Evolutionary conservation across 1,284 basidiomycete genomes (phyloP), one percentile per base, ranked within the genome.

Genomic region (Ceratobasidium sp.): DNA sequence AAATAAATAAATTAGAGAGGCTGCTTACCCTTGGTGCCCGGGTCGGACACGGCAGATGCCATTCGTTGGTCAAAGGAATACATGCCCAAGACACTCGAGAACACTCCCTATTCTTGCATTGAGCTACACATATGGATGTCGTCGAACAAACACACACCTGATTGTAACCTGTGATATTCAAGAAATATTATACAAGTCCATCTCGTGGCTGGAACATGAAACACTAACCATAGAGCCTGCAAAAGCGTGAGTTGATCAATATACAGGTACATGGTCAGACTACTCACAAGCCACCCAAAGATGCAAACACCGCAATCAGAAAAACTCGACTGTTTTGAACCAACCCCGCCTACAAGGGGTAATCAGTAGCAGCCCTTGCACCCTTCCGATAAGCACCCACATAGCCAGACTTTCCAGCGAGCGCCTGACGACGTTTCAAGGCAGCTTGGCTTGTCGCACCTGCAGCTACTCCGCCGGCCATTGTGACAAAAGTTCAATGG

Each of bases 41-140:
- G 43, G 74, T 89, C 76, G 34, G 78, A 71, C 34, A 88, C 87
- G 0, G 84, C 87, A 28, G 82, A 80, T 10, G 80, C 84, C 88
- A 90, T 90, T 32, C 86, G 83, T 26, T 78, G 34, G 28, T 81
- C 76, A 77, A 90, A 91, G 9, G 85, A 84, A 43, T 78, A 73
- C 89, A 91, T 91, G 30, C 85, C 81, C 50, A 90, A 83, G 41
- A 91, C 88, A 71, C 89, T 86, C 30, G 89, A 90, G 80, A 91
- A 90, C n/a, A 91, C 89, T 76, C 89, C 89, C 86, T 89, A 23
- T 72, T 65, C 52, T 67, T 55, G 28, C 26, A 52, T 60, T 43
- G 61, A 41, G 57, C 55, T 55, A 32, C 39, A 62, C 59, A 69
- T 59, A 46, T 48, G 3, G n/a, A 5, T 18, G 21, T 21, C 9